These are phyloP conservation scores for Neofusicoccum ribis DNA, from an alignment of 2,329 filamentous ascomycete species.

Conservation along the genomic window DNA sequence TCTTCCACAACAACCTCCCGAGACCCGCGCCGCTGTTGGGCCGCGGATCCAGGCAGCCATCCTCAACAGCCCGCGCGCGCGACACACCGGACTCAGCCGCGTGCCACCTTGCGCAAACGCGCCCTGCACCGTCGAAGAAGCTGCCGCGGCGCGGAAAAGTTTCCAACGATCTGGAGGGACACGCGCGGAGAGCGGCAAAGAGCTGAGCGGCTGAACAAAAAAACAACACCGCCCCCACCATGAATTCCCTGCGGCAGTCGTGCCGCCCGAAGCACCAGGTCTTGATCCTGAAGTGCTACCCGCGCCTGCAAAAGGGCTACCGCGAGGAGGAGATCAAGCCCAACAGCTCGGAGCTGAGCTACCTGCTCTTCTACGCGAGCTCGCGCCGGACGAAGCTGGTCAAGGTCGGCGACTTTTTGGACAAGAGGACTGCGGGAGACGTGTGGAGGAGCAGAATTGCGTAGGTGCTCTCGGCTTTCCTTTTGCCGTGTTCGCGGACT, in stretches of 20 bases:
- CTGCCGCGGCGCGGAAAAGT: too few species aligned
- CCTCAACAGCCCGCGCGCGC: neutral
- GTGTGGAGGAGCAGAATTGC: constrained; percentile 86
- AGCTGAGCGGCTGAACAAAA: neutral
- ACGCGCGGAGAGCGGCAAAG: too few species aligned
- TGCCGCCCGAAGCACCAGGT: constrained; percentile 95
- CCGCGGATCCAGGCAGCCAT: neutral
- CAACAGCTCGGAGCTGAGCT: constrained; percentile 94
- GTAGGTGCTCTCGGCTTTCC: constrained; percentile 51
- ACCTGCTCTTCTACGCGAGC: constrained; percentile 94
- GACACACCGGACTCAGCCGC: neutral
- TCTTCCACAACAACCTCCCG: neutral
- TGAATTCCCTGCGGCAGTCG: constrained; percentile 61
- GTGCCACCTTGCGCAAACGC: neutral
- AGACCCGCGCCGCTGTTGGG: neutral
- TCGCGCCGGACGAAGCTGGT: constrained; percentile 93
- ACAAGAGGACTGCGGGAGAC: constrained; percentile 90
- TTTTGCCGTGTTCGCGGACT: neutral
- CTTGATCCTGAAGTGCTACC: constrained; percentile 93
- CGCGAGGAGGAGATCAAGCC: constrained; percentile 84
- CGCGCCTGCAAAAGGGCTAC: constrained; percentile 79
- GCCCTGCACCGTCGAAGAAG: too few species aligned
- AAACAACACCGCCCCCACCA: constrained; percentile 27
- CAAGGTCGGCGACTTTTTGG: constrained; percentile 91
- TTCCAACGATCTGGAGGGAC: too few species aligned